phyloP scores from a whole-genome alignment of 805 yeast species.

The Ogataea henricii region DNA sequence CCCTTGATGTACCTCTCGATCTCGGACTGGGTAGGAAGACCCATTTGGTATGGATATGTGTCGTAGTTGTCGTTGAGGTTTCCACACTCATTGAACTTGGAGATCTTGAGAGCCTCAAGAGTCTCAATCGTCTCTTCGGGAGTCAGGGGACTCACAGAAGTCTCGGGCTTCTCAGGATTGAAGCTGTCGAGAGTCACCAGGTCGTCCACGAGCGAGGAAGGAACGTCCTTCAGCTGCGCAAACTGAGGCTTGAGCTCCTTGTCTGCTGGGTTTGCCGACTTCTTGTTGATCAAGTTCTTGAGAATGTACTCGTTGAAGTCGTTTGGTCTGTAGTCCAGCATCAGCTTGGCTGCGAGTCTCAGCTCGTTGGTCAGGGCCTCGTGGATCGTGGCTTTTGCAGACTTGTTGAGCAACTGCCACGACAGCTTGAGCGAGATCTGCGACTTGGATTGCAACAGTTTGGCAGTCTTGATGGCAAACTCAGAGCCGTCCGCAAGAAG shows the following conservation, averaged over 20 bases:
- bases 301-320: slow-evolving; percentile 53
- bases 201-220: slow-evolving; percentile 62
- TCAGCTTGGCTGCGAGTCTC: slow-evolving; percentile 74
- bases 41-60: slow-evolving; percentile 62
- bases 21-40: slow-evolving; percentile 74
- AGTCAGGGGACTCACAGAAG: slow-evolving; percentile 6
- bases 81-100: slow-evolving; percentile 36
- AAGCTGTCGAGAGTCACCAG: slow-evolving; percentile 28
- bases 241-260: slow-evolving; percentile 25
- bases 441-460: slow-evolving; percentile 64
- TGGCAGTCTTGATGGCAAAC: slow-evolving; percentile 63
- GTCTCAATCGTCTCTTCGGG: slow-evolving; percentile 22
- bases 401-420: slow-evolving; percentile 64
- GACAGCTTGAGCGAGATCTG: slow-evolving; percentile 78
- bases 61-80: slow-evolving; percentile 40
- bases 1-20: slow-evolving; percentile 71
- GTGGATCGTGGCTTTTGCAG: slow-evolving; percentile 56
- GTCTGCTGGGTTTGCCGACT: slow-evolving; percentile 30
- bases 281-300: slow-evolving; percentile 54
- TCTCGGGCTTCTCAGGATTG: slow-evolving; percentile 26
- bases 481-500: slow-evolving; percentile 56
- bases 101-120: slow-evolving; percentile 40
- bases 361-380: slow-evolving; percentile 74
- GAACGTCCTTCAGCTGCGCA: slow-evolving; percentile 65
- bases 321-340: slow-evolving; percentile 49